These are phyloP conservation scores for Podospora pseudoanserina DNA, from an alignment of 495 filamentous ascomycete species.

Conservation along the genomic window DNA sequence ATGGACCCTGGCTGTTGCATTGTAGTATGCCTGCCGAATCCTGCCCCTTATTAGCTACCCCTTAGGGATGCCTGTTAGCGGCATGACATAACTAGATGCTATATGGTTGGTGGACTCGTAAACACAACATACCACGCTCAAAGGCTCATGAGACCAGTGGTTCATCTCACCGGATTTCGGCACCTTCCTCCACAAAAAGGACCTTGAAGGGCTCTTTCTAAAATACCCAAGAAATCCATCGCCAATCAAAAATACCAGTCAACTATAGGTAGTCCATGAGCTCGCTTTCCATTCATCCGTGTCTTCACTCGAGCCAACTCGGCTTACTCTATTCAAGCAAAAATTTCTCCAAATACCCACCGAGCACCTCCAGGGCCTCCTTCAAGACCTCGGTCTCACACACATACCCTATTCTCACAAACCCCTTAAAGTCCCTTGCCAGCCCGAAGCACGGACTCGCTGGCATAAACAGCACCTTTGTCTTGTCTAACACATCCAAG, in stretches of 20 bases:
- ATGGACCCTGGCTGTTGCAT: not conserved
- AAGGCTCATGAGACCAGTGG: not conserved
- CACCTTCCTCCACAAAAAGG: not conserved
- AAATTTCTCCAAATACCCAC: slow-evolving; percentile 52
- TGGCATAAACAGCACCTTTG: slow-evolving; percentile 76
- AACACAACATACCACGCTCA: not conserved
- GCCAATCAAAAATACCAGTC: not conserved
- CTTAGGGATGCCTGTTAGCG: not conserved
- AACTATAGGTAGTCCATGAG: not conserved
- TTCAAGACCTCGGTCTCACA: slow-evolving; percentile 65
- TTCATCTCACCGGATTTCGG: not conserved
- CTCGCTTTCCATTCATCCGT: not conserved
- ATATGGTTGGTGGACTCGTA: not conserved
- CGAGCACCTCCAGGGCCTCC: slow-evolving; percentile 60
- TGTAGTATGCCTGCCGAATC: not conserved
- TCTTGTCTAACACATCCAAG: slow-evolving; percentile 61
- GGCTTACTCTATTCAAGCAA: slow-evolving; percentile 13
- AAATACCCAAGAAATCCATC: not conserved
- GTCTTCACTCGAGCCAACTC: not conserved
- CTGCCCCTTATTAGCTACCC: not conserved
- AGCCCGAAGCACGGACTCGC: slow-evolving; percentile 72
- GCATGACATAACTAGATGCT: not conserved
- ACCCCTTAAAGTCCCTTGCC: slow-evolving; percentile 68
- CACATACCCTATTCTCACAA: slow-evolving; percentile 77
- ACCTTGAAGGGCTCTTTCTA: not conserved